Percentiles rank a stretch among this genome's conserved stretches.
phyloP scores from a whole-genome alignment of 345 rosid genomes.

The Microthlaspi erraticum region DNA sequence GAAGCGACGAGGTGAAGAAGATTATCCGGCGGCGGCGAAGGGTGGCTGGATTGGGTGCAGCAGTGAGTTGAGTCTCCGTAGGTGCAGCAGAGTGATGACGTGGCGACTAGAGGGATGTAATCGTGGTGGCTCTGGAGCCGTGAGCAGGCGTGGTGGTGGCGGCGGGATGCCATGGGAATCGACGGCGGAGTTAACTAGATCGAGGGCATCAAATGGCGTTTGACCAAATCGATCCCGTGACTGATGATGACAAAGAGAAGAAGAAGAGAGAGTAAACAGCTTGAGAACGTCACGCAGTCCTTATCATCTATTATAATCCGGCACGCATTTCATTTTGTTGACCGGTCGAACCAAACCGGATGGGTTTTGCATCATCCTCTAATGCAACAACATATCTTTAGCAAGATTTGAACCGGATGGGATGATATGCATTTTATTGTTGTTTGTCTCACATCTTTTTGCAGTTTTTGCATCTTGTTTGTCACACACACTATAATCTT shows the following conservation, averaged over 20 bases:
- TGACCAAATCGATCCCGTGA: slow-evolving; percentile 32
- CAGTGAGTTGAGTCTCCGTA: slow-evolving; percentile 35
- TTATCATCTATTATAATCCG: not conserved
- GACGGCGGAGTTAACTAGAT: slow-evolving; percentile 21
- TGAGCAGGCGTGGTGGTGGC: slow-evolving; percentile 47
- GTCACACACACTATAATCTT: too few species aligned
- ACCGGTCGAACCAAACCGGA: slow-evolving; percentile 27
- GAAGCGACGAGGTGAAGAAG: slow-evolving; percentile 59
- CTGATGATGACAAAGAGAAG: not conserved
- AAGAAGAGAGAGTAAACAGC: not conserved
- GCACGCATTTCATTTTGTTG: slow-evolving; percentile 9
- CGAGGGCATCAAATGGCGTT: slow-evolving; percentile 21
- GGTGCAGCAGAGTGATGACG: slow-evolving; percentile 44
- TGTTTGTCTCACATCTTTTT: too few species aligned
- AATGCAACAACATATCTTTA: not conserved
- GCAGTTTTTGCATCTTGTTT: not conserved
- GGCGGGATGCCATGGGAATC: slow-evolving; percentile 59
- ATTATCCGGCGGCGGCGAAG: slow-evolving; percentile 47
- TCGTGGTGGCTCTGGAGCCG: slow-evolving; percentile 34
- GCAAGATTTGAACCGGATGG: not conserved
- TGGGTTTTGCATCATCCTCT: not conserved
- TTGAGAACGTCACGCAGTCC: slow-evolving; percentile 32
- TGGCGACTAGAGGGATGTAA: slow-evolving; percentile 29
- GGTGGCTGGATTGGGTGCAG: slow-evolving; percentile 41
- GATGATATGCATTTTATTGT: too few species aligned